Conservation (phyloP, 257 asterid genomes). For the Coffea eugenioides region DNA sequence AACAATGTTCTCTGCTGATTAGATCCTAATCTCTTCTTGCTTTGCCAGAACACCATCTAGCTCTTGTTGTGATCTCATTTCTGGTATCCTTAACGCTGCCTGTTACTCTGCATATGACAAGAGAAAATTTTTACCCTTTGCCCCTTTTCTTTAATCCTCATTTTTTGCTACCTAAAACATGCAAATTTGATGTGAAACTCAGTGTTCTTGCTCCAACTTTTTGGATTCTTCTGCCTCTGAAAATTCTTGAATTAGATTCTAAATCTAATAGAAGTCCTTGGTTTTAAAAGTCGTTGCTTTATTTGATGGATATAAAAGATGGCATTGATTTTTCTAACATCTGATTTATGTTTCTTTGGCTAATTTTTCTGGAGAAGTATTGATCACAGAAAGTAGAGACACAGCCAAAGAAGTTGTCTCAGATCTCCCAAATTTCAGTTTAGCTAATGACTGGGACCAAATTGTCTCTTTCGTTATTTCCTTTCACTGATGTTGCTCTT, state of each 20-base stretch:
- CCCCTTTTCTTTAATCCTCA: neutral
- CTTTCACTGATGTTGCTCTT: slow-evolving; percentile 22
- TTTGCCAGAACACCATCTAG: slow-evolving; percentile 5
- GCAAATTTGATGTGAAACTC: neutral
- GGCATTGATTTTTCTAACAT: neutral
- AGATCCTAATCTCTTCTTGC: slow-evolving; percentile 6
- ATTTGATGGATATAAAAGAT: neutral
- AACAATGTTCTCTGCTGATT: slow-evolving; percentile 8
- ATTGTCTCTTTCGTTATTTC: neutral
- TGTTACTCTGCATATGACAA: neutral
- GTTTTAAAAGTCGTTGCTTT: neutral
- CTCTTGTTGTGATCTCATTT: slow-evolving; percentile 12
- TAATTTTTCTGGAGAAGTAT: neutral
- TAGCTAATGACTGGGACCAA: neutral
- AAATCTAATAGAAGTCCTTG: neutral
- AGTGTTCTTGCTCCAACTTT: neutral
- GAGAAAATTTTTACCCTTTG: neutral
- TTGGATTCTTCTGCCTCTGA: neutral
- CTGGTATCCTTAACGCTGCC: slow-evolving; percentile 16
- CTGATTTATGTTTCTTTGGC: slow-evolving; percentile 1
- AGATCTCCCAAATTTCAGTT: neutral
- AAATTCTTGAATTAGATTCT: neutral
- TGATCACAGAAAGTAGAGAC: neutral
- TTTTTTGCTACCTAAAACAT: neutral
- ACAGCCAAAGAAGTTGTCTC: neutral